Evolutionary conservation across 768 basidiomycete species (phyloP), one percentile per base, ranked within the genome.

Genomic region (Lentinula sp.): DNA sequence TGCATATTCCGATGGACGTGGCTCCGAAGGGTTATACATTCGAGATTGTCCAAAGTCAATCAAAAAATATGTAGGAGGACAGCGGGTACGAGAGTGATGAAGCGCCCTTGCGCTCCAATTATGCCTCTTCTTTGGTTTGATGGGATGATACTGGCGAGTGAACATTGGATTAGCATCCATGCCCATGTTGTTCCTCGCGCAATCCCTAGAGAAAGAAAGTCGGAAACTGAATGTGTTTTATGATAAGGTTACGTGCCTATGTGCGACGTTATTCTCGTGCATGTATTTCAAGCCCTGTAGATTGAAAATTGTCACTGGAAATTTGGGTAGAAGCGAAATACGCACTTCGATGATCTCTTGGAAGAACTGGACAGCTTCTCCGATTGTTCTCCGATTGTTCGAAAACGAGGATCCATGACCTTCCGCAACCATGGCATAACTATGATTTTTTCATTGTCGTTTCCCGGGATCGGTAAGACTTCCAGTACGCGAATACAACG

Each of bases 21-120:
- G 73, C 0, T 61, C 63, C 4, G 74, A 56, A 0, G 74, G 70
- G 9, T 65, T 53, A 52, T 70, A 77, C 1, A 37, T 67, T 0
- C 68, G 59, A 0, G 77, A 73, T 1, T 74, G 57, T 2, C 73
- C 77, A 63, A 77, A 79, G 55, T 78, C 76, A 9, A 74, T 77
- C 50, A 76, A 68, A 45, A 74, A 76, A 49, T 77, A 78, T 54
- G 67, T 72, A 1, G 69, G 70, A 1, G 70, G 72, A 4, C 65
- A 63, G 36, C 71, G 67, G 0, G 73, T 74, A 10, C 45, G 4
- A 72, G 66, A 0, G 71, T 72, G 28, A 63, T 66, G 59, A 67
- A 64, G 57, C 3, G 35, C 37, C 50, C 64, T 48, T n/a, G 6
- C 36, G 13, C 8, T 59, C 58, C 58, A 59, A n/a, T 59, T 39